Base-by-base conservation (phyloP, 2,329 filamentous ascomycete genomes). In the Diaporthe sp. region DNA sequence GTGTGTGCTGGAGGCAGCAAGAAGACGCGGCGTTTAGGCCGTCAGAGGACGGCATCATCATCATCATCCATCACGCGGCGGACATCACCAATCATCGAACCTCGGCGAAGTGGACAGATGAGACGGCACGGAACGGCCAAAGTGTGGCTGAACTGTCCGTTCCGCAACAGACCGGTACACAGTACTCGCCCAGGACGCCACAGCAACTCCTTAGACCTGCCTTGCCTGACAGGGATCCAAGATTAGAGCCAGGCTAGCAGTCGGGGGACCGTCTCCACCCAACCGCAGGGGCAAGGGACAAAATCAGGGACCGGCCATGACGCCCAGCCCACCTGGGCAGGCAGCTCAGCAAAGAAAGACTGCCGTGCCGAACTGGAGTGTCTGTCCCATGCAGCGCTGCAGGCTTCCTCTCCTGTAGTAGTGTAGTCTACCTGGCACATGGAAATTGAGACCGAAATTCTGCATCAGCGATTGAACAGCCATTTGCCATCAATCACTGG, bases 81-180 rank as follows among this genome's bases (percentile, higher is more conserved):
- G 3, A 30, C 25, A 63, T 66, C 61, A 66, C 19, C 50, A 59
- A 35, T 37, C 56, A 61, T 73, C 59, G 74, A 75, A 75, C 35
- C 74, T 71, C 59, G 74, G 59, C 74, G 74, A 75, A 75, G 25
- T 39, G 25, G 58, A 66, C 15, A 66, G 70, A 65, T 51, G 32
- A 15, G 25, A 35, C 59, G 39, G 70, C n/a, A 70, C 51, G 50
- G 66, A 9, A 66, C 72, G 47, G 72, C 22, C 59, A 65, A 39
- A 32, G 25, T 71, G 66, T 73, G 66, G 72, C 68, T 71, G 65
- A 27, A 25, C 2, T 50, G 55, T 37, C 61, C 61, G 61, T 44
- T 47, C 58, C 58, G 58, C 30, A 50, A n/a, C 35, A 37, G 22
- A 17, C 37, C 5, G 22, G 12, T n/a, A n/a, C n/a, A n/a, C 22